phyloP scores from a whole-genome alignment of 495 filamentous ascomycete genomes.

The Pseudotulostoma volvatum region DNA sequence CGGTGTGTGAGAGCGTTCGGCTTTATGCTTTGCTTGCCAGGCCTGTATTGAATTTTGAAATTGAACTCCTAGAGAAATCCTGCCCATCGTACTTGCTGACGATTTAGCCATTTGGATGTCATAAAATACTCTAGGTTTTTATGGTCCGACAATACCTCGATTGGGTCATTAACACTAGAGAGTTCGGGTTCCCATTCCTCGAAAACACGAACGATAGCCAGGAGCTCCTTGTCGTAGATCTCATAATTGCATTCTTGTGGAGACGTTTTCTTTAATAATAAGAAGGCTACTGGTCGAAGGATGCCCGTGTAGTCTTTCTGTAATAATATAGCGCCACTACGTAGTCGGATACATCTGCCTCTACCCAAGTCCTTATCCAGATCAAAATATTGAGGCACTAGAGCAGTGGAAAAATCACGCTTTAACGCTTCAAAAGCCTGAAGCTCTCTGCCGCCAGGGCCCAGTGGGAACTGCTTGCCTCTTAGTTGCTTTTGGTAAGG shows the following conservation, averaged over 20 bases:
- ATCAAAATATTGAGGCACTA: slow-evolving; percentile 6
- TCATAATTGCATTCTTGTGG: slow-evolving; percentile 12
- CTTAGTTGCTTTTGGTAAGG: slow-evolving; percentile 2
- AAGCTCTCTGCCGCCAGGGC: not conserved
- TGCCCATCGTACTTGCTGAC: slow-evolving; percentile 7
- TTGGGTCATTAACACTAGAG: slow-evolving; percentile 3
- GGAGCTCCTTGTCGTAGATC: slow-evolving; percentile 15
- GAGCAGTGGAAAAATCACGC: not conserved
- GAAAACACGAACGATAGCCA: slow-evolving; percentile 7
- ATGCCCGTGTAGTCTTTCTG: not conserved
- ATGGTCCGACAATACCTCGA: slow-evolving; percentile 1
- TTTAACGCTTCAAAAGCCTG: not conserved
- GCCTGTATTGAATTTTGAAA: slow-evolving; percentile 14
- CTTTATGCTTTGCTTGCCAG: slow-evolving; percentile 8
- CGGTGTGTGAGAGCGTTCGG: slow-evolving; percentile 9
- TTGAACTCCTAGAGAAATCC: slow-evolving; percentile 12
- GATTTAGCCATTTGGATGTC: slow-evolving; percentile 8
- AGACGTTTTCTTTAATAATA: slow-evolving; percentile 9
- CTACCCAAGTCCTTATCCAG: not conserved
- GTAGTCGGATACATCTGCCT: too few species aligned
- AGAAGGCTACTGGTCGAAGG: slow-evolving; percentile 8
- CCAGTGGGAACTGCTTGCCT: not conserved
- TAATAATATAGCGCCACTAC: not conserved
- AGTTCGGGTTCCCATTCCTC: slow-evolving; percentile 4
- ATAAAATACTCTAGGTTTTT: slow-evolving; percentile 14